Percentiles rank a stretch among this genome's conserved stretches.
Conservation (phyloP, 305 asterid species). For the Rubia peregrina region DNA sequence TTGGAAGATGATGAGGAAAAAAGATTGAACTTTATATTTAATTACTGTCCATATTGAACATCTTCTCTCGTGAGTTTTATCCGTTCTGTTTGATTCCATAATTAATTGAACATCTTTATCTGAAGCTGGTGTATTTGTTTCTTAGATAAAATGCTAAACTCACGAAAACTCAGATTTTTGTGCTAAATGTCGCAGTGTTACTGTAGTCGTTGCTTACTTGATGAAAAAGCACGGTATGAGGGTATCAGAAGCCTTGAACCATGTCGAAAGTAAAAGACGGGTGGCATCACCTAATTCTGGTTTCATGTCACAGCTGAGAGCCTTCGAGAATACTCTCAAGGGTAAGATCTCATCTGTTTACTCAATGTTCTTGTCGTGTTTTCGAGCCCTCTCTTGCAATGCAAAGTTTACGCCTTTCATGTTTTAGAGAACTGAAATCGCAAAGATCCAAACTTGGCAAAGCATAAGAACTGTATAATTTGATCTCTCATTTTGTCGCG, state of each 20-base stretch:
- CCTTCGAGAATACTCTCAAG: constrained; percentile 38
- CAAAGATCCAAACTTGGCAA: background rate
- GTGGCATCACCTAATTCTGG: constrained; percentile 63
- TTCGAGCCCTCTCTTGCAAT: background rate
- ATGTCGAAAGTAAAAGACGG: constrained; percentile 52
- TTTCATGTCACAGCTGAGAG: constrained; percentile 39
- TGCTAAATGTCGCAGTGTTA: constrained; percentile 43
- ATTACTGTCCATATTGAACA: background rate
- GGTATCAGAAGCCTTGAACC: constrained; percentile 47
- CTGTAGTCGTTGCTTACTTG: constrained; percentile 60
- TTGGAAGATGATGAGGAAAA: background rate
- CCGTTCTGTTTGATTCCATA: background rate
- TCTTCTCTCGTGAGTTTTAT: background rate
- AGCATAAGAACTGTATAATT: background rate
- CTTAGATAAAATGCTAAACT: background rate
- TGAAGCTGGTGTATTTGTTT: background rate
- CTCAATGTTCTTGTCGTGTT: background rate
- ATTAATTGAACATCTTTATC: constrained; percentile 4
- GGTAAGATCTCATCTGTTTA: constrained; percentile 21
- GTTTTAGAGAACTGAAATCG: background rate
- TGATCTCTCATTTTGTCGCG: background rate
- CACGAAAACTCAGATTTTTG: constrained; percentile 8
- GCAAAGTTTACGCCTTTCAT: background rate
- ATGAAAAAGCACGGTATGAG: constrained; percentile 67
- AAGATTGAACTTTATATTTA: background rate